Evolutionary conservation across 345 rosid genomes (phyloP).

Genomic region (Gynandropsis gynandra): DNA sequence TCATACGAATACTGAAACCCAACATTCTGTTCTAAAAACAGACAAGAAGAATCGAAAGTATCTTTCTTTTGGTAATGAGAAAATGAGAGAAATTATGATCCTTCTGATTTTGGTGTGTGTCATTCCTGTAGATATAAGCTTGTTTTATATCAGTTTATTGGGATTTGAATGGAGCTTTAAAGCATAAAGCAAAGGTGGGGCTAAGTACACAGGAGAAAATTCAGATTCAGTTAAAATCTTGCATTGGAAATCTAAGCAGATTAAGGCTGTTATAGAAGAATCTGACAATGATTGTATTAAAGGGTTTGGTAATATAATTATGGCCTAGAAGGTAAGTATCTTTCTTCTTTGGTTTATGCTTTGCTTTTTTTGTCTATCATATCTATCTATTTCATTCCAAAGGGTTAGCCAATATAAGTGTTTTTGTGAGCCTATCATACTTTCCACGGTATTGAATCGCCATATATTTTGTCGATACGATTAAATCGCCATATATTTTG

Average conservation of each 20-base stretch:
- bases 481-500: too few species aligned
- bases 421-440: slow-evolving; percentile 29
- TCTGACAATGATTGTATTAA: slow-evolving; percentile 42
- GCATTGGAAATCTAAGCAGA: slow-evolving; percentile 34
- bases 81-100: slow-evolving; percentile 27
- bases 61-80: slow-evolving; percentile 24
- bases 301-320: slow-evolving; percentile 29
- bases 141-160: slow-evolving; percentile 32
- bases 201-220: slow-evolving; percentile 29
- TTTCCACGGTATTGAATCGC: slow-evolving; percentile 19
- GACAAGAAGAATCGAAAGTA: slow-evolving; percentile 26
- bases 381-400: too few species aligned
- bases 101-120: slow-evolving; percentile 22
- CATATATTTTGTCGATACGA: too few species aligned
- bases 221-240: slow-evolving; percentile 42
- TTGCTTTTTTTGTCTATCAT: too few species aligned
- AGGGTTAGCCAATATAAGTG: too few species aligned
- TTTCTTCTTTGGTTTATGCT: slow-evolving; percentile 26
- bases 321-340: slow-evolving; percentile 63
- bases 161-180: slow-evolving; percentile 30
- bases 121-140: slow-evolving; percentile 39
- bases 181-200: slow-evolving; percentile 43
- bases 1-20: slow-evolving; percentile 29
- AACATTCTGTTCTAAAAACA: slow-evolving; percentile 18
- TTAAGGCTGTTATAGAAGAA: slow-evolving; percentile 50